Conservation (phyloP, 2,329 filamentous ascomycete genomes). For the Diaporthe eres region DNA sequence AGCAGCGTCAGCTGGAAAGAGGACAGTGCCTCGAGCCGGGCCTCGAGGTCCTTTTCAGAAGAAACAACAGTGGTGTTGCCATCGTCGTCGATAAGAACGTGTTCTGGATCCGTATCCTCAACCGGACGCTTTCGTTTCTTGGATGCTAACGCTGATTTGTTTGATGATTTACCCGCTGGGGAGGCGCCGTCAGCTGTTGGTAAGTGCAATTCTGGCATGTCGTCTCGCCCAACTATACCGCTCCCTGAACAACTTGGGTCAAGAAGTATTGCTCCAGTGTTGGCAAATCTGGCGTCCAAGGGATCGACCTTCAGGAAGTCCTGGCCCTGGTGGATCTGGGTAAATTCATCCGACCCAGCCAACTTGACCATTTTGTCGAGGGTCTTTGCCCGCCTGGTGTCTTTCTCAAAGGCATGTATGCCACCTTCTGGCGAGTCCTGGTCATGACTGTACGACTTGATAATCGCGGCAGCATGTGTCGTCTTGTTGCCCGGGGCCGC, state of each 20-base stretch:
- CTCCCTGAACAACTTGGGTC: constrained; percentile 97
- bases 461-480: constrained; percentile 87
- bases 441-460: constrained; percentile 60
- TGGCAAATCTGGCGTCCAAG: constrained; percentile 67
- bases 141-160: constrained; percentile 41
- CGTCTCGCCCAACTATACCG: constrained; percentile 91
- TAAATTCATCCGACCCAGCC: constrained; percentile 78
- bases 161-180: constrained; percentile 40
- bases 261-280: constrained; percentile 86
- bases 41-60: constrained; percentile 69
- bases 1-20: constrained; percentile 87
- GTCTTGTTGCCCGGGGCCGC: constrained; percentile 98
- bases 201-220: constrained; percentile 78
- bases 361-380: constrained; percentile 87
- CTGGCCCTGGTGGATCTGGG: constrained; percentile 78
- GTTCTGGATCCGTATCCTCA: constrained; percentile 47
- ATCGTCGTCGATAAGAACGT: constrained; percentile 68
- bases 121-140: constrained; percentile 64
- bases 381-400: constrained; percentile 78
- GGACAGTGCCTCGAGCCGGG: constrained; percentile 80
- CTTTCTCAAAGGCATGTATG: constrained; percentile 87
- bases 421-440: constrained; percentile 51
- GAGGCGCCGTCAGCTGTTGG: constrained; percentile 52
- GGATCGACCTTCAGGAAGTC: constrained; percentile 89
- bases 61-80: constrained; percentile 65